Evolutionary conservation across 148 eudicot species (phyloP).

Genomic region (Vaccinium myrtillus): DNA sequence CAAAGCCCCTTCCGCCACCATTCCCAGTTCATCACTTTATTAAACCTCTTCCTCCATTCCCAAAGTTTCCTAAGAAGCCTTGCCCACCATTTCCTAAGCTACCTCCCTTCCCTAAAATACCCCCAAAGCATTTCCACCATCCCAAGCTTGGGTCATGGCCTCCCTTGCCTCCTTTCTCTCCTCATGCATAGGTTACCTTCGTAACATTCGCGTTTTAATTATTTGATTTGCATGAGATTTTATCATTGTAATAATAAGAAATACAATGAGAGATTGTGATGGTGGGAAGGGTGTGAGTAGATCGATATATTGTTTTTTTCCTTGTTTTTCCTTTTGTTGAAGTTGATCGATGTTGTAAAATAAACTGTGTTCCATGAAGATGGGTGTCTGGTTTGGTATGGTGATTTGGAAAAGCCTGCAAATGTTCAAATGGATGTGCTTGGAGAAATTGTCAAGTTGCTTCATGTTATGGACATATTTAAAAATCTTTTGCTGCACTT

Average conservation of each 20-base stretch:
- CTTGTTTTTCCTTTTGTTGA: background rate
- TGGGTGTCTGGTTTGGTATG: background rate
- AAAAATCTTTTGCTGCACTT: background rate
- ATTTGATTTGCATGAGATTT: background rate
- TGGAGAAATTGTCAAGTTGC: background rate
- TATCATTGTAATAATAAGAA: background rate
- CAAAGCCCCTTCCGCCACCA: conserved; percentile 3
- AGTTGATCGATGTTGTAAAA: background rate
- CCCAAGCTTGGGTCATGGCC: conserved; percentile 18
- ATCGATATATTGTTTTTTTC: background rate
- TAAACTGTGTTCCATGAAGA: background rate
- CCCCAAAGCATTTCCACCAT: conserved; percentile 17
- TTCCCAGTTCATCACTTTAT: background rate
- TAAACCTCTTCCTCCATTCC: conserved; percentile 9
- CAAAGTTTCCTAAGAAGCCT: background rate
- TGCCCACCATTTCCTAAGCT: conserved; percentile 1
- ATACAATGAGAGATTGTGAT: background rate
- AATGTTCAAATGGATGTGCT: background rate
- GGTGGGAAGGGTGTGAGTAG: conserved; percentile 1
- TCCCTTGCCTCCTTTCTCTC: conserved; percentile 16
- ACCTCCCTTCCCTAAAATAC: conserved; percentile 20
- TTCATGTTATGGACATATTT: background rate
- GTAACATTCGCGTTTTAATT: background rate
- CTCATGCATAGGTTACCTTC: conserved; percentile 9
- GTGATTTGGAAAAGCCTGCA: background rate